Evolutionary conservation across 2,329 filamentous ascomycete species (phyloP).

Genomic region (Triangularia verruculosa): DNA sequence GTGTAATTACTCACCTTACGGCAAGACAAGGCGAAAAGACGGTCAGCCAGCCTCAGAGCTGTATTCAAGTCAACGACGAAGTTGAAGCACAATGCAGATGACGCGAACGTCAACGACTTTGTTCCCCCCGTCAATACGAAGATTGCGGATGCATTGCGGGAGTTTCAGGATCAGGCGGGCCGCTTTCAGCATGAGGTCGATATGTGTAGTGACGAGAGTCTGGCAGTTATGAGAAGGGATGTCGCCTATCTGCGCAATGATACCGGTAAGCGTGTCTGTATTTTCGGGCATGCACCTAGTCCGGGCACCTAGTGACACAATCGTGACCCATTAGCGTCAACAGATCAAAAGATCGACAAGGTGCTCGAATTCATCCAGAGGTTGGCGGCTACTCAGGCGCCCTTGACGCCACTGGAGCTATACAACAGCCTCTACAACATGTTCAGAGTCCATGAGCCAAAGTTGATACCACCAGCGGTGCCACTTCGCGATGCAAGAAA

Average conservation of each 20-base stretch:
- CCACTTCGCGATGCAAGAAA: not conserved
- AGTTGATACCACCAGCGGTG: too few relatives aligned
- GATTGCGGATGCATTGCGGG: conserved; percentile 9
- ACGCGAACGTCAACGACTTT: not conserved
- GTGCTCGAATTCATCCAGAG: too few relatives aligned
- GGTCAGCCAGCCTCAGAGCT: not conserved
- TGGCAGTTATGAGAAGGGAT: conserved; percentile 12
- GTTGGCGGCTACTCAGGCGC: too few relatives aligned
- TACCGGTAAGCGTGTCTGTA: too few relatives aligned
- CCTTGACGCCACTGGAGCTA: too few relatives aligned
- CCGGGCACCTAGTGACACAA: too few relatives aligned
- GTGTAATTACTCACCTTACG: not conserved
- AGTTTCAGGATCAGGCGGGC: conserved; percentile 10
- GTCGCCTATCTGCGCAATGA: too few relatives aligned
- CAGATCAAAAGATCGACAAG: too few relatives aligned
- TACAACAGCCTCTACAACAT: too few relatives aligned
- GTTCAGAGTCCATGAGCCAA: too few relatives aligned
- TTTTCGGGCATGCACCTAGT: too few relatives aligned
- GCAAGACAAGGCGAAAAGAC: not conserved
- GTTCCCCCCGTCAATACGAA: not conserved
- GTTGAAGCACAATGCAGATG: not conserved
- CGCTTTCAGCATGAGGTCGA: conserved; percentile 17
- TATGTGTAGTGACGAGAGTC: conserved; percentile 14
- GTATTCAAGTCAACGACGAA: not conserved
- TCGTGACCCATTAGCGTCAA: too few relatives aligned